Percentiles rank a stretch among this genome's conserved stretches.
These are phyloP conservation scores for Oryza australiensis DNA, from an alignment of 176 grass and related monocot species.

Conservation along the genomic window DNA sequence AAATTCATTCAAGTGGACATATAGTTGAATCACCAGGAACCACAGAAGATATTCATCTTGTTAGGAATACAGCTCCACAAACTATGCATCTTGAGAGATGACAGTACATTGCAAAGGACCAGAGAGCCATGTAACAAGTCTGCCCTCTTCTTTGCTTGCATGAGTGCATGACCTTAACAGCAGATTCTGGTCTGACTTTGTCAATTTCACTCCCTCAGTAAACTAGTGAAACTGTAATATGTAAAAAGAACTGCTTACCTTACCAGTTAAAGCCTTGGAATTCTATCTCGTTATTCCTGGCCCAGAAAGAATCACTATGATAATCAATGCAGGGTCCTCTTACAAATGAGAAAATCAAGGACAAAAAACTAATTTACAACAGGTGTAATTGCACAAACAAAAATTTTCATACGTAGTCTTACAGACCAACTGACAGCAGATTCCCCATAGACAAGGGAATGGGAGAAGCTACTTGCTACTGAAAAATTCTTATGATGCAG, in stretches of 20 bases:
- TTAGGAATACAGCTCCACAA: background rate
- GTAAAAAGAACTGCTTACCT: background rate
- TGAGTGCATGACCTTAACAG: background rate
- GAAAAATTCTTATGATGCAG: background rate
- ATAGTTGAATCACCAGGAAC: background rate
- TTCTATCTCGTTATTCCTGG: background rate
- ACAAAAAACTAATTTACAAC: background rate
- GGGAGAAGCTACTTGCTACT: background rate
- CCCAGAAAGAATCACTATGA: background rate
- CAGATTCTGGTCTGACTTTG: background rate
- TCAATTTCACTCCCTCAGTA: background rate
- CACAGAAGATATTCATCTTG: background rate
- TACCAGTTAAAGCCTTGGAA: background rate
- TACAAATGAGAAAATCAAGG: background rate
- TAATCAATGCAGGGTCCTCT: background rate
- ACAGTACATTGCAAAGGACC: background rate
- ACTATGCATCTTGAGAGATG: background rate
- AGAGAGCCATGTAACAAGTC: background rate
- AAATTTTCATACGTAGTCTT: background rate
- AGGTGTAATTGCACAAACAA: background rate
- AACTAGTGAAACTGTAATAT: background rate
- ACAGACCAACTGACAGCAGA: background rate
- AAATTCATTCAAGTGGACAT: background rate
- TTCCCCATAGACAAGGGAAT: background rate
- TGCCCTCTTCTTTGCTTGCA: background rate